Evolutionary conservation across 148 eudicot species (phyloP), one percentile per base, ranked within the genome.

Genomic region (Linanthus parryae): DNA sequence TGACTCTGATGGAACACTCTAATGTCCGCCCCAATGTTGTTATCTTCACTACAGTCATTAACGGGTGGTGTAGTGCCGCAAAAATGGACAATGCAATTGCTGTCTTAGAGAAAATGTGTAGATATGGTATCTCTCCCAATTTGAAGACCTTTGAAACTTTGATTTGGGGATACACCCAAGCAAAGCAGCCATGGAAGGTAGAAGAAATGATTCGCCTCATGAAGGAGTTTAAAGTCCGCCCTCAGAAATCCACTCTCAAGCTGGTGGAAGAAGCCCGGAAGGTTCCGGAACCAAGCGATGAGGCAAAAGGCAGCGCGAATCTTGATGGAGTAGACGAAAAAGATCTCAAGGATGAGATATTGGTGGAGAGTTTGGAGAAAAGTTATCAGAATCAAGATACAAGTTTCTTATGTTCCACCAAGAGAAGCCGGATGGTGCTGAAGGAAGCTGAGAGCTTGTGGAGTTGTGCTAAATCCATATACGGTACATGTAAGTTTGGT

Each of bases 111-210:
- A 65, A 45, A 29, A 83, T 83, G 88, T 52, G 61, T 41, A 71
- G 59, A n/a, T 56, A 16, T 48, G 83, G 83, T 25, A 54, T 78
- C 30, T 55, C 75, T 47, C 96, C 96, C 20, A 74, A 83, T 70
- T 57, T 87, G 58, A 87, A 64, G 68, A 80, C 96, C 18, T 83
- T 87, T 42, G 92, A 87, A 62, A 83, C 91, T 11, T 62, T 87
- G 9, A 87, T 87, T 10, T 78, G 75, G 73, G 96, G 92, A 9
- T 81, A 64, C 52, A 81, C 70, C 23, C 85, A 80, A 73, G 78
- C 82, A 36, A 83, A 80, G 48, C 79, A 77, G 64, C 96, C 88
- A 23, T 68, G 80, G 82, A 80, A 78, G 54, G 83, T 79, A 0
- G 92, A 80, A 67, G 85, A 77, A 56, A 36, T 78, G 43, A 65